Conservation (phyloP, 2,329 filamentous ascomycete species). For the Geosmithia morbida region DNA sequence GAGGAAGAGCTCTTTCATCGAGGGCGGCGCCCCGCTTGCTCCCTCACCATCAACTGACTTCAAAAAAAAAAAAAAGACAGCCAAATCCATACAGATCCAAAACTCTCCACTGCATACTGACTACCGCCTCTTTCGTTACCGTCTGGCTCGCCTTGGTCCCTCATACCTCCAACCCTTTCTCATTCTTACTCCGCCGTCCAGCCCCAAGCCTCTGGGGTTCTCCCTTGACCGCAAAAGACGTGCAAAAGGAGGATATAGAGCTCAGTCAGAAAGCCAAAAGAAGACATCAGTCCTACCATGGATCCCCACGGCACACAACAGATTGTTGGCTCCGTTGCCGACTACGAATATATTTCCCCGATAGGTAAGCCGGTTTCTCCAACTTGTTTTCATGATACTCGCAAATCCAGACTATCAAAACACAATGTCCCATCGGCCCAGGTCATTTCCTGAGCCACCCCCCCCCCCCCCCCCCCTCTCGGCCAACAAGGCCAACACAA, state of each 20-base stretch:
- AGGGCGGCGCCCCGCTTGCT: not conserved
- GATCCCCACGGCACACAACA: slow-evolving; percentile 26
- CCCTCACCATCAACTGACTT: not conserved
- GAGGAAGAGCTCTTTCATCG: not conserved
- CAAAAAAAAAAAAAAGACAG: not conserved
- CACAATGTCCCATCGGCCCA: not conserved
- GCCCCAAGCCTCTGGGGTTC: not conserved
- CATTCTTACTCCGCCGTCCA: not conserved
- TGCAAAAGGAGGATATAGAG: not conserved
- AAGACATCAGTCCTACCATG: slow-evolving; percentile 12
- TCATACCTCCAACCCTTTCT: not conserved
- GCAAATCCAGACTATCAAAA: not conserved
- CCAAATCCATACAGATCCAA: not conserved
- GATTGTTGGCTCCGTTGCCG: slow-evolving; percentile 29
- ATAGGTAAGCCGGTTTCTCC: slow-evolving; percentile 34
- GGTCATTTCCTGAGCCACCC: not conserved
- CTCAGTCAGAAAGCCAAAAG: not conserved
- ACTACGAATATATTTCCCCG: slow-evolving; percentile 32
- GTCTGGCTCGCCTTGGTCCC: not conserved
- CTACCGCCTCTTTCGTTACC: not conserved
- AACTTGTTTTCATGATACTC: not conserved
- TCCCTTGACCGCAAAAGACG: not conserved
- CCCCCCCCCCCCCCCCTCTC: too few species aligned
- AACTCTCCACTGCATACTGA: not conserved
- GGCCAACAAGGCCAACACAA: too few species aligned